Percentiles rank a stretch among this genome's conserved stretches.
These are phyloP conservation scores for Leccinum insolens DNA, from an alignment of 1,284 basidiomycete genomes.

Conservation along the genomic window DNA sequence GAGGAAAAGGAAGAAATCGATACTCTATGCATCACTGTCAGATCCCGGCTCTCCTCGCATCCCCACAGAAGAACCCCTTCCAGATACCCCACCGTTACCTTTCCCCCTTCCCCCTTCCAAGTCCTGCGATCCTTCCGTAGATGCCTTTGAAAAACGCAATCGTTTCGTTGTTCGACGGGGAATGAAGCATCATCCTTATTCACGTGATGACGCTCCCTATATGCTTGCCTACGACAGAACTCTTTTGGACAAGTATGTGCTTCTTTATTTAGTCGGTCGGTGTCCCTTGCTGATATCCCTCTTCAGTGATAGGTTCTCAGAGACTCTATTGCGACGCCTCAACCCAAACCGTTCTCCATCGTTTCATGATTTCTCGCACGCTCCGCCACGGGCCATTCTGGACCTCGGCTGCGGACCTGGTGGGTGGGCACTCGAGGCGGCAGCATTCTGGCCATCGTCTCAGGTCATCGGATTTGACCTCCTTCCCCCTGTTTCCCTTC, in stretches of 20 bases:
- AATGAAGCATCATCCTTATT: conserved; percentile 58
- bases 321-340: conserved; percentile 54
- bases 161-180: conserved; percentile 43
- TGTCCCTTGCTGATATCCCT: conserved; percentile 18
- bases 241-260: conserved; percentile 57
- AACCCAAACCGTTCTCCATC: conserved; percentile 53
- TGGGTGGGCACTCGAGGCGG: conserved; percentile 62
- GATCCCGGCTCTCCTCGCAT: conserved; percentile 15
- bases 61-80: conserved; percentile 5
- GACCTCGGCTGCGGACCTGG: conserved; percentile 76
- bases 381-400: conserved; percentile 56
- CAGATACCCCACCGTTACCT: background rate
- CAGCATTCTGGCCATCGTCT: conserved; percentile 57
- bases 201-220: conserved; percentile 52
- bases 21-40: background rate
- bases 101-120: background rate
- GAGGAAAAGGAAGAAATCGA: conserved; percentile 31
- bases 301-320: conserved; percentile 58
- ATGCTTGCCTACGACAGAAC: conserved; percentile 65
- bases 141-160: conserved; percentile 35
- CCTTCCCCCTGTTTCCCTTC: conserved; percentile 49
- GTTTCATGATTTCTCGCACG: conserved; percentile 58
- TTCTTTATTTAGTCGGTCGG: conserved; percentile 13
- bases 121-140: conserved; percentile 15
- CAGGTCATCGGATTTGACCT: conserved; percentile 63